phyloP scores from a whole-genome alignment of 805 yeast species.

The Yarrowia sp. region DNA sequence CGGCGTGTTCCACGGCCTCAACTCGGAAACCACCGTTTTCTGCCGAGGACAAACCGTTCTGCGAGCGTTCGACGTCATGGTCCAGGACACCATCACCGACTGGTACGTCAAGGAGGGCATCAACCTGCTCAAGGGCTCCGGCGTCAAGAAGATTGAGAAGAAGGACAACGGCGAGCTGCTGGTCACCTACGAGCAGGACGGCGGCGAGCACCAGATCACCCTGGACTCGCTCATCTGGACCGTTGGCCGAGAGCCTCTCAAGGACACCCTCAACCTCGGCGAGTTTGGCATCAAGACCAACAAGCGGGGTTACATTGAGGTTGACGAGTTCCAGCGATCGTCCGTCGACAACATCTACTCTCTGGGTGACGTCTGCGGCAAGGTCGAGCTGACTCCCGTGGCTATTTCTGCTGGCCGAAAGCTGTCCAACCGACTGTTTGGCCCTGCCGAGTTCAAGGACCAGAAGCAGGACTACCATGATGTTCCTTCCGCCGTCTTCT shows the following conservation, averaged over 20 bases:
- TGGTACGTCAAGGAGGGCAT: conserved; percentile 83
- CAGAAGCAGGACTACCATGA: conserved; percentile 85
- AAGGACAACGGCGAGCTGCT: conserved; percentile 57
- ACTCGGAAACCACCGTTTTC: conserved; percentile 82
- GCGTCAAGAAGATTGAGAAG: conserved; percentile 55
- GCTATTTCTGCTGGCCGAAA: conserved; percentile 99
- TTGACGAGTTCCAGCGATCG: conserved; percentile 89
- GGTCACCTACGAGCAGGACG: conserved; percentile 55
- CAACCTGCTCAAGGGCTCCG: conserved; percentile 71
- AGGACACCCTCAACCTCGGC: conserved; percentile 73
- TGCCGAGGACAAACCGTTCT: conserved; percentile 91
- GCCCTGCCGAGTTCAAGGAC: conserved; percentile 69
- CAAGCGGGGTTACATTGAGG: conserved; percentile 67
- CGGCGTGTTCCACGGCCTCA: conserved; percentile 90
- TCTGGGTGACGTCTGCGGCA: conserved; percentile 93
- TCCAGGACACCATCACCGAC: conserved; percentile 80
- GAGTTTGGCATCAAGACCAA: conserved; percentile 73
- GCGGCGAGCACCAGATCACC: conserved; percentile 53
- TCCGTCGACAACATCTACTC: conserved; percentile 74
- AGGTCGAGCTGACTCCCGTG: conserved; percentile 94
- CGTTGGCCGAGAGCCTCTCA: conserved; percentile 82
- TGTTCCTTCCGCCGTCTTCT: conserved; percentile 94
- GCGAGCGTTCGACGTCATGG: conserved; percentile 83
- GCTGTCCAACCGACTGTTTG: conserved; percentile 89
- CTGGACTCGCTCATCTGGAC: conserved; percentile 94